Conservation (phyloP, 768 basidiomycete genomes). For the Calocybe gangraenosa region DNA sequence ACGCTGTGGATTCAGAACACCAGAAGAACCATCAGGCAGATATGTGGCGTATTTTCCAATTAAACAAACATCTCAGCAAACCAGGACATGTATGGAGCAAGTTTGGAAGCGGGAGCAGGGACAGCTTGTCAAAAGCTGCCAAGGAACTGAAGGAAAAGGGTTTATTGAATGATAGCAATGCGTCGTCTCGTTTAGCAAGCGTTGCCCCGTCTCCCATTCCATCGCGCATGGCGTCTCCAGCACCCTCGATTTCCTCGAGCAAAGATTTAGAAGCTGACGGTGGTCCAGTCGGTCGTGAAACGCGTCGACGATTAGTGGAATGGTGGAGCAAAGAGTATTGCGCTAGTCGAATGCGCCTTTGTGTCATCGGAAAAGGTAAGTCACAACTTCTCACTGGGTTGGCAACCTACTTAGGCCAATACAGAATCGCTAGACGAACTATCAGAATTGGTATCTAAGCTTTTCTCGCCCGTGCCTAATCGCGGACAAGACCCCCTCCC, state of each 20-base stretch:
- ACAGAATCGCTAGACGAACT: conserved; percentile 76
- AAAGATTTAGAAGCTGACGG: conserved; percentile 72
- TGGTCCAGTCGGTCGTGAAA: conserved; percentile 75
- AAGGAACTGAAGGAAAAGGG: conserved; percentile 50
- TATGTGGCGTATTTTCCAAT: conserved; percentile 91
- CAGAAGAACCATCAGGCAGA: conserved; percentile 93
- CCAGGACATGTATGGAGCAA: conserved; percentile 84
- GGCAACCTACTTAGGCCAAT: conserved; percentile 2
- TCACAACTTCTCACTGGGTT: neutral
- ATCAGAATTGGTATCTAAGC: conserved; percentile 50
- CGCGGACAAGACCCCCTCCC: conserved; percentile 58
- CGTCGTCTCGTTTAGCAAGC: conserved; percentile 26
- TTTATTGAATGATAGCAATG: conserved; percentile 27
- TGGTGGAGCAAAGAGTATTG: conserved; percentile 86
- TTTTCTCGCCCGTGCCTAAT: conserved; percentile 73
- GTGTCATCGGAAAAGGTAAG: conserved; percentile 74
- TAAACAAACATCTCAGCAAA: conserved; percentile 83
- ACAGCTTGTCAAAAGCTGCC: conserved; percentile 64
- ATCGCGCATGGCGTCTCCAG: conserved; percentile 55
- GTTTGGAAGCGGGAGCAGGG: conserved; percentile 85
- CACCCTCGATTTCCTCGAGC: conserved; percentile 51
- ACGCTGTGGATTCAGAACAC: conserved; percentile 96
- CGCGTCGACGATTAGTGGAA: conserved; percentile 70
- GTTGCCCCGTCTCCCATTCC: conserved; percentile 40
- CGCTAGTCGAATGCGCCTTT: conserved; percentile 77